Evolutionary conservation across 345 rosid genomes (phyloP), one percentile per base, ranked within the genome.

Genomic region (Linum tenue): DNA sequence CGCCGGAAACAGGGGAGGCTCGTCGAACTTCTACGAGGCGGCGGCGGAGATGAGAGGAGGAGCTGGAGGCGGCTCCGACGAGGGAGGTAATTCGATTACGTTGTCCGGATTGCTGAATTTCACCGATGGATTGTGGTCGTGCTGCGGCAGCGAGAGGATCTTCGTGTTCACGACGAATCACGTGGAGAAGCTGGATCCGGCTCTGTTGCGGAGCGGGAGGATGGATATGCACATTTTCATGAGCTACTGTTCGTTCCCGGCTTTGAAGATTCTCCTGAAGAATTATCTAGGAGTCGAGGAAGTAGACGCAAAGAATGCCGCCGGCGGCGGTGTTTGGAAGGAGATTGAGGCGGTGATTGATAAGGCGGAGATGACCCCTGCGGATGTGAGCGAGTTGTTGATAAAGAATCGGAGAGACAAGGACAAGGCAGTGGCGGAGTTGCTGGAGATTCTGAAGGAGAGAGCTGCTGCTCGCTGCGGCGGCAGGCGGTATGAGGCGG

Each of bases 211-310:
- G 57, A 82, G 97, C 70, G 98, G 98, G 3, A 76, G 98, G 43
- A 92, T 92, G 98, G 98, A 92, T 75, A 90, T 92, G 98, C 98
- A 85, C 75, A 77, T 92, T 39, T 81, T 59, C 81, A 92, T 92
- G 98, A 90, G 79, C 67, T 80, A 80, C 61, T 90, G 98, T 68
- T 76, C 90, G 1, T 87, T 77, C 62, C 78, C 88, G 1, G 82
- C 96, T 11, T 67, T 90, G 82, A 80, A 80, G 84, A 88, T 90
- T 59, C 56, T 92, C 72, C 16, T 92, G 66, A 81, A 69, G 72
- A 92, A 92, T 39, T 89, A 92, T 70, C 58, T 89, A 73, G 86
- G 80, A 6, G 72, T 58, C 14, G 83, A 71, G 37, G 88, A 72
- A 38, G 69, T 64, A 0, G 85, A 78, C 31, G 15, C 2, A 1